phyloP scores from a whole-genome alignment of 345 rosid genomes.

The Aquilaria malaccensis region DNA sequence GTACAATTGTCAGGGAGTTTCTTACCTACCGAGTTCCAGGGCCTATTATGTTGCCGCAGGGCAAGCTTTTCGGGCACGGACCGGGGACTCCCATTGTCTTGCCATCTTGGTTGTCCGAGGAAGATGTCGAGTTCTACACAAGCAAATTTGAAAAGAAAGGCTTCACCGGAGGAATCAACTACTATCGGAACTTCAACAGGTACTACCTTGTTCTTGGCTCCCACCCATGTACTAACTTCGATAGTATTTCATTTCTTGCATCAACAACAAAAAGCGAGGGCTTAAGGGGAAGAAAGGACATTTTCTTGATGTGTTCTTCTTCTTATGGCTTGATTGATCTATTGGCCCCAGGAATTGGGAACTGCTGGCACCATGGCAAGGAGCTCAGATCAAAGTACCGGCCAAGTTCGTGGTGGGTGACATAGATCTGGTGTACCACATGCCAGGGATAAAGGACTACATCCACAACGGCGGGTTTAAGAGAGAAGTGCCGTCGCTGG shows the following conservation, averaged over 20 bases:
- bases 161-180: conserved; percentile 54
- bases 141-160: conserved; percentile 55
- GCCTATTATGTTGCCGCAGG: conserved; percentile 1
- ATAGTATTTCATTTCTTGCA: background rate
- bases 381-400: conserved; percentile 9
- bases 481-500: conserved; percentile 9
- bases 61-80: conserved; percentile 6
- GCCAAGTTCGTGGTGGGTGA: conserved; percentile 7
- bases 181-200: conserved; percentile 30
- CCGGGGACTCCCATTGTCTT: conserved; percentile 36
- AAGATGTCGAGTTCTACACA: conserved; percentile 45
- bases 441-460: conserved; percentile 5
- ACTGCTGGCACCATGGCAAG: conserved; percentile 9
- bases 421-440: conserved; percentile 11
- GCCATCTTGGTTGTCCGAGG: conserved; percentile 56
- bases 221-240: background rate
- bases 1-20: conserved; percentile 54
- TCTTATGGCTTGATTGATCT: background rate
- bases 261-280: too few species aligned
- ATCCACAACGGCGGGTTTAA: conserved; percentile 8
- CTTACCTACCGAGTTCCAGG: conserved; percentile 14
- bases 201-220: background rate
- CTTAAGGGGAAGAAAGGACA: too few species aligned
- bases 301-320: too few species aligned
- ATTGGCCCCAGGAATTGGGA: background rate